Evolutionary conservation across 2,329 filamentous ascomycete species (phyloP).

Genomic region (Aspergillus tanneri): DNA sequence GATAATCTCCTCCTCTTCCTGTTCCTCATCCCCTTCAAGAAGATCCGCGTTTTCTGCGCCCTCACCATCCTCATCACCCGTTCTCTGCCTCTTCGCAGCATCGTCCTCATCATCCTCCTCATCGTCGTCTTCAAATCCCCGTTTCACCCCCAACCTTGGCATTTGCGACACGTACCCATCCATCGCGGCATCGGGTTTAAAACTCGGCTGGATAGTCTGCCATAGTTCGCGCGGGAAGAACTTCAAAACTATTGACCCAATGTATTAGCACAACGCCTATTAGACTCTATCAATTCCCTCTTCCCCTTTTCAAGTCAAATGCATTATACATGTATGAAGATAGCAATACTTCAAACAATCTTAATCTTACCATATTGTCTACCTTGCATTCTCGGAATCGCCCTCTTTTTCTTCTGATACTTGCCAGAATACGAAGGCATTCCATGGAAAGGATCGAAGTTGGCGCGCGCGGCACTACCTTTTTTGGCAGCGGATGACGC

Average conservation of each 20-base stretch:
- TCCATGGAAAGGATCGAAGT: slow-evolving; percentile 61
- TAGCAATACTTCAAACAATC: background rate
- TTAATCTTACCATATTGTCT: slow-evolving; percentile 54
- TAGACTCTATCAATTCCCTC: background rate
- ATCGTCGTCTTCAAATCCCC: slow-evolving; percentile 48
- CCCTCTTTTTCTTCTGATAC: slow-evolving; percentile 57
- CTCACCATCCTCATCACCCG: slow-evolving; percentile 34
- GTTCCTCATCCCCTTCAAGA: slow-evolving; percentile 46
- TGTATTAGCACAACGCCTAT: background rate
- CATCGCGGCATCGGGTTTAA: slow-evolving; percentile 36
- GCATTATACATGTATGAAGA: background rate
- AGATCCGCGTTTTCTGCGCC: slow-evolving; percentile 37
- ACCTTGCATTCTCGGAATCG: slow-evolving; percentile 54
- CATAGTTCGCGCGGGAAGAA: slow-evolving; percentile 61
- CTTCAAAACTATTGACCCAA: slow-evolving; percentile 56
- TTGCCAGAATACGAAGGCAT: slow-evolving; percentile 61
- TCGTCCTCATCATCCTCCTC: slow-evolving; percentile 41
- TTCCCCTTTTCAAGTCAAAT: background rate
- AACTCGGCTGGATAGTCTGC: slow-evolving; percentile 52
- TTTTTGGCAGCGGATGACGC: slow-evolving; percentile 44
- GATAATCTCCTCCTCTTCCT: slow-evolving; percentile 51
- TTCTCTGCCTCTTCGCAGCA: slow-evolving; percentile 32
- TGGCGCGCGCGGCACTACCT: slow-evolving; percentile 44
- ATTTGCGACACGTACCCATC: slow-evolving; percentile 27
- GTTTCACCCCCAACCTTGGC: slow-evolving; percentile 28